Percentiles rank a stretch among this genome's conserved stretches.
Conservation (phyloP, 306 rosid genomes). For the Purshia tridentata region DNA sequence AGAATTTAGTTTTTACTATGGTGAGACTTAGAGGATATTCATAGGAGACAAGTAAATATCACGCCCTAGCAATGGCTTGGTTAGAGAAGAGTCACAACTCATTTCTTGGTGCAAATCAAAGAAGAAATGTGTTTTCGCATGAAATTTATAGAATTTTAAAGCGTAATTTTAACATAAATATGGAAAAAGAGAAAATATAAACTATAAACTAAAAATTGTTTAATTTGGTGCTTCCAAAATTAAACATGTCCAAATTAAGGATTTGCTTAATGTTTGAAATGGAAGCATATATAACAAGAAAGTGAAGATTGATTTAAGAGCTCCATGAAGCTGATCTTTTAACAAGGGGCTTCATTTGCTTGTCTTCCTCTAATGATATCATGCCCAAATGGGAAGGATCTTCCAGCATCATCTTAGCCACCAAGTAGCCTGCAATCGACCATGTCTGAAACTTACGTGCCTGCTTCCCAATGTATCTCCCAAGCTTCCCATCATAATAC, state of each 20-base stretch:
- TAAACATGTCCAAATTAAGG: not conserved
- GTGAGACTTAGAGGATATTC: too few species aligned
- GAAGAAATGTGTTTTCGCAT: too few species aligned
- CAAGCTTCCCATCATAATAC: constrained; percentile 39
- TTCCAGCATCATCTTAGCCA: constrained; percentile 43
- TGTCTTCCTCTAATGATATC: constrained; percentile 37
- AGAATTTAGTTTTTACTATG: too few species aligned
- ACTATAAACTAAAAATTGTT: not conserved
- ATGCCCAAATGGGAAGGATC: constrained; percentile 42
- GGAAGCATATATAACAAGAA: not conserved
- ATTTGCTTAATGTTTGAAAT: not conserved
- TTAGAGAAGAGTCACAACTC: too few species aligned
- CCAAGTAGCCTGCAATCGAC: constrained; percentile 43
- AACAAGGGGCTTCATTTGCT: constrained; percentile 23
- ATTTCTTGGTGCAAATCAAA: too few species aligned
- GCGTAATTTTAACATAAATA: too few species aligned
- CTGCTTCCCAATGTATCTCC: constrained; percentile 33
- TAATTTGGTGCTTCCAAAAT: not conserved
- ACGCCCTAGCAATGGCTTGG: too few species aligned
- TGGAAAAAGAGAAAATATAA: not conserved
- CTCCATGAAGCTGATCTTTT: constrained; percentile 41
- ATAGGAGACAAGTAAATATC: too few species aligned
- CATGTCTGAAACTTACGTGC: constrained; percentile 37
- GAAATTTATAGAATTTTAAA: too few species aligned
- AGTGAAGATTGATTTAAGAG: not conserved